These are phyloP conservation scores for Aspergillus clavatus DNA, from an alignment of 2,329 filamentous ascomycete genomes.

Conservation along the genomic window DNA sequence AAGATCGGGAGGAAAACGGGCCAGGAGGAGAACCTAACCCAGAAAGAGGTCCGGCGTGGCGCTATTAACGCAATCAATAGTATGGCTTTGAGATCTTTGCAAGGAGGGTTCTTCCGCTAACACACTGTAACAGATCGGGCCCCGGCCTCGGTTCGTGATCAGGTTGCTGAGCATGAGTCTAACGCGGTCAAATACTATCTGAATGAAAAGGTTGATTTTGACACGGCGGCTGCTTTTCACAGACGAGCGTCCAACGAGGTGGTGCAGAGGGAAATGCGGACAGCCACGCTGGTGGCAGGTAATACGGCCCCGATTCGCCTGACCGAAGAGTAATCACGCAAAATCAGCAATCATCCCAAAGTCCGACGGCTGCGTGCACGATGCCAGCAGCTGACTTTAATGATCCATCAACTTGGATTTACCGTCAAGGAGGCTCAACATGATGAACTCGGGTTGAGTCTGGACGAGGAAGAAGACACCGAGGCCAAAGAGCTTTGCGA, in stretches of 20 bases:
- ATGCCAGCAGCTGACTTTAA: no score
- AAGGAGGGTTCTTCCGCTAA: no score
- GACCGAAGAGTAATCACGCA: slow-evolving; percentile 7
- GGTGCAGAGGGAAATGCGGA: slow-evolving; percentile 10
- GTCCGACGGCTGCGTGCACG: slow-evolving; percentile 1
- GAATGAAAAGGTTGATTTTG: slow-evolving; percentile 13
- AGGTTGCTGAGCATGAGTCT: slow-evolving; percentile 17
- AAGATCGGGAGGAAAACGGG: slow-evolving; percentile 6
- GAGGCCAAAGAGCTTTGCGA: slow-evolving; percentile 4
- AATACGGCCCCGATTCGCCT: slow-evolving; percentile 11
- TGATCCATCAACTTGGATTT: no score
- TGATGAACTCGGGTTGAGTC: no score
- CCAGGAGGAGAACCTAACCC: slow-evolving; percentile 9
- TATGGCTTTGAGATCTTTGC: slow-evolving; percentile 12
- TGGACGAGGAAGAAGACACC: no score
- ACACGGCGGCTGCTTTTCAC: slow-evolving; percentile 14
- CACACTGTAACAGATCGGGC: slow-evolving; percentile 14
- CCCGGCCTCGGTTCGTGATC: slow-evolving; percentile 15
- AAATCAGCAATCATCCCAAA: slow-evolving; percentile 2
- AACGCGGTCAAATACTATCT: slow-evolving; percentile 22
- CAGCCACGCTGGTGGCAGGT: slow-evolving; percentile 12
- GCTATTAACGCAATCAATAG: slow-evolving; percentile 20
- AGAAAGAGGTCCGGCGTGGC: slow-evolving; percentile 13
- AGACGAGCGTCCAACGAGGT: slow-evolving; percentile 13
- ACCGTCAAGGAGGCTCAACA: no score